These are phyloP conservation scores for Solanum stenotomum DNA, from an alignment of 257 asterid species.

Conservation along the genomic window DNA sequence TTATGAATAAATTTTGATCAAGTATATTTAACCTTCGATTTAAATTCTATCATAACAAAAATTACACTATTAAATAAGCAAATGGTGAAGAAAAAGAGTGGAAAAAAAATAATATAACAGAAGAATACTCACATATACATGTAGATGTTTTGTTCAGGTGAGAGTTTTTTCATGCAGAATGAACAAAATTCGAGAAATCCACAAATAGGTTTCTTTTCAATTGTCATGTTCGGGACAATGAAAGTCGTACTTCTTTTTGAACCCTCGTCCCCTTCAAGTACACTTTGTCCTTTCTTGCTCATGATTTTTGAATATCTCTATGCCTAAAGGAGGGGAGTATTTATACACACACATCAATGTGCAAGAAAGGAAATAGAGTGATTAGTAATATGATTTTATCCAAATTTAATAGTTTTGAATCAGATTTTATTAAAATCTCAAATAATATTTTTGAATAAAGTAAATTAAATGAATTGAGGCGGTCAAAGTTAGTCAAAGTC, in stretches of 20 bases:
- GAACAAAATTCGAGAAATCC: constrained; percentile 61
- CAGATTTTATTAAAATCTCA: neutral
- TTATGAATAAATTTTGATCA: neutral
- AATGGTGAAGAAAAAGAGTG: neutral
- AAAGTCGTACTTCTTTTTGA: neutral
- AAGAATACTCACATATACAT: constrained; percentile 75
- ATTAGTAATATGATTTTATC: neutral
- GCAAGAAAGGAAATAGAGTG: neutral
- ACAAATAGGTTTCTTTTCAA: neutral
- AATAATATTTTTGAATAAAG: neutral
- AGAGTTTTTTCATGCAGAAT: constrained; percentile 54
- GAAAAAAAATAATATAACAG: neutral
- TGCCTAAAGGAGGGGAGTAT: neutral
- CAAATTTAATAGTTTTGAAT: neutral
- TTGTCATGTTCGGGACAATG: constrained; percentile 6
- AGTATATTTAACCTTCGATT: neutral
- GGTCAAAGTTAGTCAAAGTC: neutral
- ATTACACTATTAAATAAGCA: neutral
- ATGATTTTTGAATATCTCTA: constrained; percentile 4
- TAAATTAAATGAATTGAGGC: neutral
- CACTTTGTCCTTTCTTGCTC: constrained; percentile 73
- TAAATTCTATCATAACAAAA: neutral
- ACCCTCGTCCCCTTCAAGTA: constrained; percentile 37
- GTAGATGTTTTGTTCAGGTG: constrained; percentile 65
- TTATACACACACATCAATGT: neutral